Conservation (phyloP, 805 yeast genomes). For the Starmerella vitae region DNA sequence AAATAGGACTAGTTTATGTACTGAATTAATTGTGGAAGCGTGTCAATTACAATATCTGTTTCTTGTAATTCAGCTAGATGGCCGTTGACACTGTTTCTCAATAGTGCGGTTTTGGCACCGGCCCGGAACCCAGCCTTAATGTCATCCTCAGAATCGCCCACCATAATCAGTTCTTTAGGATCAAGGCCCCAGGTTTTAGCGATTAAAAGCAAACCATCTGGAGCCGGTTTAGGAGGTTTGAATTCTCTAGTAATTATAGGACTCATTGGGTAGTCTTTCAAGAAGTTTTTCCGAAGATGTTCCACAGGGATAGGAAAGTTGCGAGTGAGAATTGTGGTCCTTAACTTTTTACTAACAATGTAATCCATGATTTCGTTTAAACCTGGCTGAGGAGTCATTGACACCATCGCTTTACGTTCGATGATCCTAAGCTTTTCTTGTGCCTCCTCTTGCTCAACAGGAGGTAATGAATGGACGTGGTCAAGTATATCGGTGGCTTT, state of each 20-base stretch:
- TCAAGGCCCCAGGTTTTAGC: constrained; percentile 36
- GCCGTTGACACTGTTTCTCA: constrained; percentile 40
- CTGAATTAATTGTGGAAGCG: constrained; percentile 17
- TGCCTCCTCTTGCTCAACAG: constrained; percentile 33
- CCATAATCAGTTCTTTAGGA: constrained; percentile 45
- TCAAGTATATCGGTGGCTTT: constrained; percentile 40
- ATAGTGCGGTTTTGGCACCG: constrained; percentile 44
- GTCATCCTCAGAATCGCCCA: constrained; percentile 63
- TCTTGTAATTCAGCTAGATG: constrained; percentile 31
- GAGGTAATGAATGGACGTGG: constrained; percentile 35
- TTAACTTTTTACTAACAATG: constrained; percentile 26
- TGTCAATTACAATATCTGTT: constrained; percentile 29
- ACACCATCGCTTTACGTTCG: constrained; percentile 50
- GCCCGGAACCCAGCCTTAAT: constrained; percentile 52
- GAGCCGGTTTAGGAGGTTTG: constrained; percentile 55
- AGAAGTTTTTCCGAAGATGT: constrained; percentile 35
- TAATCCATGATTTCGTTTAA: constrained; percentile 32
- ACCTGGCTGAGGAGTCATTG: constrained; percentile 40
- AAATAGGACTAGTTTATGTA: constrained; percentile 22
- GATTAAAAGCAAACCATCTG: constrained; percentile 47
- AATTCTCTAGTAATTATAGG: constrained; percentile 50
- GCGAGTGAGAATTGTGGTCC: constrained; percentile 50
- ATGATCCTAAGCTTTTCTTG: constrained; percentile 36
- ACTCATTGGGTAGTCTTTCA: constrained; percentile 34
- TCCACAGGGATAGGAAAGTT: constrained; percentile 44